Percentiles rank a stretch among this genome's conserved stretches.
Evolutionary conservation across 129 eudicot species (phyloP).

Genomic region (Arctium minus): DNA sequence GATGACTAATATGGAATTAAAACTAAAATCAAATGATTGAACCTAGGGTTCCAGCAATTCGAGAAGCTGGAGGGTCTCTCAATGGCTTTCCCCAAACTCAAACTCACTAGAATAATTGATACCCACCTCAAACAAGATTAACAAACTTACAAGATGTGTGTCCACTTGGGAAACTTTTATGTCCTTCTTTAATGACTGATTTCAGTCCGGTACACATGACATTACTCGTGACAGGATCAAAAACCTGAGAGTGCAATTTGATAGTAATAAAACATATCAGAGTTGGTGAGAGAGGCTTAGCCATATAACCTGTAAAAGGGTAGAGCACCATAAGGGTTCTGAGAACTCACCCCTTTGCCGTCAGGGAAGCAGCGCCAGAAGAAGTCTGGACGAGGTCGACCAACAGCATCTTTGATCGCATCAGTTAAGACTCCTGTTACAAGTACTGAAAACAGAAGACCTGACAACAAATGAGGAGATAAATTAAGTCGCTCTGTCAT

Average conservation of each 20-base stretch:
- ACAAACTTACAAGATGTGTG: constrained; percentile 59
- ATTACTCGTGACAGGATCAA: constrained; percentile 58
- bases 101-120: too few relatives aligned
- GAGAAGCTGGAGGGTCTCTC: too few relatives aligned
- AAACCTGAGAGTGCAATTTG: constrained; percentile 40
- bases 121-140: constrained; percentile 3
- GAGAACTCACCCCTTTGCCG: constrained; percentile 64
- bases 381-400: constrained; percentile 93
- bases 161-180: constrained; percentile 92
- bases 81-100: too few relatives aligned
- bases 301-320: background rate
- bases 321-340: background rate
- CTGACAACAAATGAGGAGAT: constrained; percentile 22
- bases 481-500: background rate
- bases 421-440: constrained; percentile 78
- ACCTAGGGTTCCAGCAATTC: too few relatives aligned
- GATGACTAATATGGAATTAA: too few relatives aligned
- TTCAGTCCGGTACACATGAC: constrained; percentile 75
- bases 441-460: constrained; percentile 71
- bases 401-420: constrained; percentile 92
- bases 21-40: too few relatives aligned
- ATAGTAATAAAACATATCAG: background rate
- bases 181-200: constrained; percentile 87
- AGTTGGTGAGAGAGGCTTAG: constrained; percentile 7
- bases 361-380: constrained; percentile 92